Evolutionary conservation across 2,329 filamentous ascomycete genomes (phyloP), one percentile per base, ranked within the genome.

Genomic region (Xylariaceae sp.): DNA sequence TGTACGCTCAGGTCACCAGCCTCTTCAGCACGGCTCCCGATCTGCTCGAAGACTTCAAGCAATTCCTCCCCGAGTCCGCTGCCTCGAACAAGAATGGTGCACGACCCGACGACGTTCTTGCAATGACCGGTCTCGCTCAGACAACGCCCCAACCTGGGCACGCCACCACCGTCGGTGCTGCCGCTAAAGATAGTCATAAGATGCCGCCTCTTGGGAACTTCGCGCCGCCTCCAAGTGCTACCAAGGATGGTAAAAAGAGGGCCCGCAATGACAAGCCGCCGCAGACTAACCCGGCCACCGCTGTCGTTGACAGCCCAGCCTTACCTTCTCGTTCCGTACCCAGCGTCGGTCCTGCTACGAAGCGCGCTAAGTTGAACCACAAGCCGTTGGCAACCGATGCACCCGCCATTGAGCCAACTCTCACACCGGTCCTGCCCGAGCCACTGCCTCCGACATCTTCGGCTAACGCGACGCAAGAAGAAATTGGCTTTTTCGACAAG

Each of bases 121-220:
- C 81, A 8, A 76, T 82, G 41, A 73, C 75, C 13, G 67, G 76
- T 7, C 70, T 79, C 18, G 75, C 77, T 8, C 74, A 78, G 11
- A 78, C 76, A 51, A 84, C 82, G 10, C 82, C 84, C 1, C 84
- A 85, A 64, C 78, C 80, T 15, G 74, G 75, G 10, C 76, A 78
- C 54, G 66, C 71, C 49, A 51, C 49, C 49, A 15, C 49, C 49
- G 23, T 11, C 11, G 10, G 11, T 8, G 49, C 23, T 6, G 23
- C 34, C 17, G 71, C 76, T 53, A 76, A 82, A 59, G 79, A 88
- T 78, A 76, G 82, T 66, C 80, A 94, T 77, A 90, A 90, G 73
- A 87, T 97, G 82, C 94, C 94, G 45, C 93, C 93, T 2, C 86
- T 99, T 44, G 94, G 94, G 41, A 96, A 96, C 72, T 99, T 99